Percentiles rank a stretch among this genome's conserved stretches.
Evolutionary conservation across 148 eudicot genomes (phyloP).

Genomic region (Amaranthus cruentus): DNA sequence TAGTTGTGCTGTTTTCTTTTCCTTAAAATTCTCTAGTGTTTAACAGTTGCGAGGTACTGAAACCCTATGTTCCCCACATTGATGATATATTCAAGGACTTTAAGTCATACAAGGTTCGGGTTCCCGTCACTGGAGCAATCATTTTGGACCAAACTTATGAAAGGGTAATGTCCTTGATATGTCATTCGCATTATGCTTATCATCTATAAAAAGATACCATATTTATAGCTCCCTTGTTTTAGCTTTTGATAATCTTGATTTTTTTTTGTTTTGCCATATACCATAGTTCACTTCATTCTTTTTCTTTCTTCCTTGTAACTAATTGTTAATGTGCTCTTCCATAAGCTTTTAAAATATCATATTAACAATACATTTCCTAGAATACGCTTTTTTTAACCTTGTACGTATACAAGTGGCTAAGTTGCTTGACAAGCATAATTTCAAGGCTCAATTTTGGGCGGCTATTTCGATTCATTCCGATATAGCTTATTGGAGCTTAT

Average conservation of each 20-base stretch:
- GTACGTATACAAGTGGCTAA: too few relatives aligned
- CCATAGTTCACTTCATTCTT: too few relatives aligned
- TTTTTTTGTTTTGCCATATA: background rate
- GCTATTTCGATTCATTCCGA: too few relatives aligned
- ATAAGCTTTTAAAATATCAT: too few relatives aligned
- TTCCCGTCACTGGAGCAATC: slow-evolving; percentile 98
- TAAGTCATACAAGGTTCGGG: slow-evolving; percentile 95
- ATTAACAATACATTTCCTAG: too few relatives aligned
- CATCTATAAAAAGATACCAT: background rate
- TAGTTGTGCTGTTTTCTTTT: slow-evolving; percentile 14
- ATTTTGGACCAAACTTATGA: slow-evolving; percentile 83
- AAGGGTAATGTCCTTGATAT: slow-evolving; percentile 52
- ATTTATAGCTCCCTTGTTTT: background rate
- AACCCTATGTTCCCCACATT: slow-evolving; percentile 88
- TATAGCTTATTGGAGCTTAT: too few relatives aligned
- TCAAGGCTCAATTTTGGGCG: too few relatives aligned
- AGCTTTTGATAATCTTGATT: background rate
- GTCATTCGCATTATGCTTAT: background rate
- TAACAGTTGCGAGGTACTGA: slow-evolving; percentile 90
- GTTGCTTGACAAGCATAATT: too few relatives aligned
- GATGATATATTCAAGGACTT: slow-evolving; percentile 99
- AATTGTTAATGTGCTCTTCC: too few relatives aligned
- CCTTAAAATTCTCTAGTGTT: slow-evolving; percentile 70
- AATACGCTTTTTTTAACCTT: too few relatives aligned
- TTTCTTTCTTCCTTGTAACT: too few relatives aligned